Conservation (phyloP, 108 stramenopile species). For the Skeletonema potamos region DNA sequence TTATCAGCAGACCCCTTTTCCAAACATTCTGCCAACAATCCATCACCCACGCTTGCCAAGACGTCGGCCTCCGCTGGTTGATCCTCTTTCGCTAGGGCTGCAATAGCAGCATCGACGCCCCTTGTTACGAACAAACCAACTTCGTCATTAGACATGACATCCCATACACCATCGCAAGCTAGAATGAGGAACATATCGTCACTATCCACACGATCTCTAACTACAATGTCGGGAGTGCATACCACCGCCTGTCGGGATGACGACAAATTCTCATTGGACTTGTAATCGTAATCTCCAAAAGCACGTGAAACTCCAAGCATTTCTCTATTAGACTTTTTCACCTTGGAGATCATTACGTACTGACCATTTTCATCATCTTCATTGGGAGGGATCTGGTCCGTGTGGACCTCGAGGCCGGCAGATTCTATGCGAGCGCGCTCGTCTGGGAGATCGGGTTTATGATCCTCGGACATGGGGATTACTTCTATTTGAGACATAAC, state of each 20-base stretch:
- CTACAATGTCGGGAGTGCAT: slow-evolving; percentile 71
- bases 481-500: slow-evolving; percentile 15
- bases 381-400: slow-evolving; percentile 30
- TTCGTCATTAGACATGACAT: slow-evolving; percentile 82
- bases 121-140: slow-evolving; percentile 70
- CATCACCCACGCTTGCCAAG: slow-evolving; percentile 74
- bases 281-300: slow-evolving; percentile 94
- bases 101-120: slow-evolving; percentile 15
- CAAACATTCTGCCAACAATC: slow-evolving; percentile 68
- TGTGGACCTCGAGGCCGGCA: slow-evolving; percentile 67
- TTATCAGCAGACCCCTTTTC: slow-evolving; percentile 77
- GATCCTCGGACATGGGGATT: slow-evolving; percentile 83
- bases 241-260: slow-evolving; percentile 82
- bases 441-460: slow-evolving; percentile 83
- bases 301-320: slow-evolving; percentile 82
- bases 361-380: slow-evolving; percentile 39
- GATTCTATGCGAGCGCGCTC: slow-evolving; percentile 80
- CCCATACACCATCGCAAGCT: slow-evolving; percentile 94
- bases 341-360: slow-evolving; percentile 13
- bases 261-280: slow-evolving; percentile 62
- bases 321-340: slow-evolving; percentile 43
- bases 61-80: slow-evolving; percentile 18
- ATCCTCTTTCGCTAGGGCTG: slow-evolving; percentile 15
- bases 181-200: slow-evolving; percentile 77
- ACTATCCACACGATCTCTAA: slow-evolving; percentile 52